phyloP scores from a whole-genome alignment of 2,329 filamentous ascomycete genomes.

The Aureobasidium sp. region DNA sequence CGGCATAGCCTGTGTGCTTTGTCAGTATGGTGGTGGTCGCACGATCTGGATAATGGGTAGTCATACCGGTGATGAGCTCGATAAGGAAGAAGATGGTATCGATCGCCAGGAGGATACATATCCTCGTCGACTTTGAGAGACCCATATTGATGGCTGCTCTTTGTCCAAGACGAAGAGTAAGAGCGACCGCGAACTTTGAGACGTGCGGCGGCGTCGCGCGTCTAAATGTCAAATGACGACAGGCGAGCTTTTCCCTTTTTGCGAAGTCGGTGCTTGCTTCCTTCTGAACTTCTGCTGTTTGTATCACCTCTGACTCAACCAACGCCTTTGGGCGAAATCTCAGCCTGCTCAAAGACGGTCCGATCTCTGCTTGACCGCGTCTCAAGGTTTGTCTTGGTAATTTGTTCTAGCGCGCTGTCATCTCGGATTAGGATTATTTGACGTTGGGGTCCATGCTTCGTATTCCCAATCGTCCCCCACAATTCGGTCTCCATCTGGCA shows the following conservation, averaged over 20 bases:
- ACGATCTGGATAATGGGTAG: background rate
- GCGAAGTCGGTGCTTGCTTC: background rate
- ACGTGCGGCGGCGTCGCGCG: constrained; percentile 5
- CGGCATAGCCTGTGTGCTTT: constrained; percentile 49
- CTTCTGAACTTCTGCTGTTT: background rate
- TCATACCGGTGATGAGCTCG: constrained; percentile 66
- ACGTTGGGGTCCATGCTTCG: background rate
- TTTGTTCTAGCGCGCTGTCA: background rate
- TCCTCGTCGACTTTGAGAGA: constrained; percentile 87
- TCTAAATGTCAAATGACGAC: constrained; percentile 1
- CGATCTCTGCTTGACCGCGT: background rate
- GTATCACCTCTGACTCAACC: background rate
- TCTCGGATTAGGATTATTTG: background rate
- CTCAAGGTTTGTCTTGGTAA: background rate
- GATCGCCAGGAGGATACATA: constrained; percentile 86
- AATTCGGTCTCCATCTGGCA: background rate
- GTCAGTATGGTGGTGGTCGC: constrained; percentile 1
- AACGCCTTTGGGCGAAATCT: background rate
- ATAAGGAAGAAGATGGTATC: constrained; percentile 85
- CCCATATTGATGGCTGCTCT: constrained; percentile 56
- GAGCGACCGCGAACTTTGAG: background rate
- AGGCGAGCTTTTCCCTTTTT: background rate
- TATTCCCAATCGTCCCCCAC: background rate
- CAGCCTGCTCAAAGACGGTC: background rate
- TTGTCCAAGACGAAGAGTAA: background rate